A percentile compares a stretch with the other conserved stretches of the same genome.
phyloP scores from a whole-genome alignment of 2,329 filamentous ascomycete genomes.

The Grosmannia clavigera region DNA sequence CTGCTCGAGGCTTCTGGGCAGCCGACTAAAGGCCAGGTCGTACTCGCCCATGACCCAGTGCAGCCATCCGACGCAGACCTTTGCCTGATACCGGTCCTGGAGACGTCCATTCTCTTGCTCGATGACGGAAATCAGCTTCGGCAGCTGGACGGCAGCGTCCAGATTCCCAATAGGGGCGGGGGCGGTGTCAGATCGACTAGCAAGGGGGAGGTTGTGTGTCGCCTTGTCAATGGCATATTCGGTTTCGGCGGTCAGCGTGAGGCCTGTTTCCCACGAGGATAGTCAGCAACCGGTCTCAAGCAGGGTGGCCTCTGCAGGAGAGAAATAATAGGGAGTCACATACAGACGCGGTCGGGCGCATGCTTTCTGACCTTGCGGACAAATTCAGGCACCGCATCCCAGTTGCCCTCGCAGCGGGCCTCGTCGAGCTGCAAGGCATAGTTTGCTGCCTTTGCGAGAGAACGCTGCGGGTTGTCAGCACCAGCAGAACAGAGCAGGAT shows the following conservation, averaged over 20 bases:
- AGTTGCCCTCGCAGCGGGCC: slow-evolving; percentile 77
- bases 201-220: slow-evolving; percentile 29
- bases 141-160: slow-evolving; percentile 31
- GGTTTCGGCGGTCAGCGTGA: slow-evolving; percentile 56
- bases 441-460: slow-evolving; percentile 53
- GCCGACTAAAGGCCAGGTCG: slow-evolving; percentile 40
- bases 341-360: slow-evolving; percentile 76
- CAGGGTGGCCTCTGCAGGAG: too few species aligned
- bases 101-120: slow-evolving; percentile 40
- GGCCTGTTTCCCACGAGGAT: slow-evolving; percentile 32
- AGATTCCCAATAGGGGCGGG: slow-evolving; percentile 27
- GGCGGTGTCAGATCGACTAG: slow-evolving; percentile 29
- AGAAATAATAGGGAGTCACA: slow-evolving; percentile 17
- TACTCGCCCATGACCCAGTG: slow-evolving; percentile 68
- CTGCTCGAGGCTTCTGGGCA: slow-evolving; percentile 49
- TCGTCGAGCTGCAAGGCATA: slow-evolving; percentile 77
- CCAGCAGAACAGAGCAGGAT: neutral
- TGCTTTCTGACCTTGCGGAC: slow-evolving; percentile 92
- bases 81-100: slow-evolving; percentile 63
- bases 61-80: slow-evolving; percentile 73
- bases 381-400: slow-evolving; percentile 76
- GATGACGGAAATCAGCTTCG: slow-evolving; percentile 42
- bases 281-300: slow-evolving; percentile 10
- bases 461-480: slow-evolving; percentile 5
- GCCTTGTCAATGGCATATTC: slow-evolving; percentile 53